phyloP scores from a whole-genome alignment of 768 basidiomycete species.

The Terana coerulea region DNA sequence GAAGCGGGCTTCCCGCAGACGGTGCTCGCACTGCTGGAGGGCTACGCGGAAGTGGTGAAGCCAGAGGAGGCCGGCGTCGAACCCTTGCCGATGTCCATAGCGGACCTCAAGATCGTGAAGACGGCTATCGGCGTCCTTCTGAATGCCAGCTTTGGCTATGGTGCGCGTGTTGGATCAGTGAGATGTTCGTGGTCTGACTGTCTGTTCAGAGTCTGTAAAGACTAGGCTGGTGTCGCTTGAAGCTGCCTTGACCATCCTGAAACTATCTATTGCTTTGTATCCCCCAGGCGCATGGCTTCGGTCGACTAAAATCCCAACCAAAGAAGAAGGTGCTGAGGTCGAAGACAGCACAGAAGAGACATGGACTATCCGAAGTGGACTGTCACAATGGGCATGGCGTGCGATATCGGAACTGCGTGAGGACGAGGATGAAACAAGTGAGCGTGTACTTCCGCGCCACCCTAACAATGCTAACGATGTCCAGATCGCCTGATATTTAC shows the following conservation, averaged over 20 bases:
- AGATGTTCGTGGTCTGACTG: not conserved
- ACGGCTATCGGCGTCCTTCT: conserved; percentile 77
- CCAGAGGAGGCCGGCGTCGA: conserved; percentile 23
- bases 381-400: conserved; percentile 78
- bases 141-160: conserved; percentile 75
- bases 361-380: conserved; percentile 61
- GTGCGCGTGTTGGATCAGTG: too few relatives aligned
- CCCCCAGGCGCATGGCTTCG: conserved; percentile 66
- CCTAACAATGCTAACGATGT: not conserved
- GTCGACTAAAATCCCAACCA: conserved; percentile 4
- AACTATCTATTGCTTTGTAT: conserved; percentile 64
- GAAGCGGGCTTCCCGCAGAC: conserved; percentile 69
- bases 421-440: conserved; percentile 43
- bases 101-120: conserved; percentile 69
- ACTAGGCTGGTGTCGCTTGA: conserved; percentile 64
- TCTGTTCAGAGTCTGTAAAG: conserved; percentile 60
- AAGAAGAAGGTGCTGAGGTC: conserved; percentile 20
- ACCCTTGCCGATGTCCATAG: conserved; percentile 50
- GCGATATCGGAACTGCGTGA: conserved; percentile 70
- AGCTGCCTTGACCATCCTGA: conserved; percentile 64
- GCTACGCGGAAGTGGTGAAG: conserved; percentile 50
- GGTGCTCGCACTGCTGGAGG: conserved; percentile 63
- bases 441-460: conserved; percentile 15
- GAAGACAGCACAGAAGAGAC: conserved; percentile 39
- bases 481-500: conserved; percentile 56